Evolutionary conservation across 129 eudicot species (phyloP), one percentile per base, ranked within the genome.

Genomic region (Centella asiatica): DNA sequence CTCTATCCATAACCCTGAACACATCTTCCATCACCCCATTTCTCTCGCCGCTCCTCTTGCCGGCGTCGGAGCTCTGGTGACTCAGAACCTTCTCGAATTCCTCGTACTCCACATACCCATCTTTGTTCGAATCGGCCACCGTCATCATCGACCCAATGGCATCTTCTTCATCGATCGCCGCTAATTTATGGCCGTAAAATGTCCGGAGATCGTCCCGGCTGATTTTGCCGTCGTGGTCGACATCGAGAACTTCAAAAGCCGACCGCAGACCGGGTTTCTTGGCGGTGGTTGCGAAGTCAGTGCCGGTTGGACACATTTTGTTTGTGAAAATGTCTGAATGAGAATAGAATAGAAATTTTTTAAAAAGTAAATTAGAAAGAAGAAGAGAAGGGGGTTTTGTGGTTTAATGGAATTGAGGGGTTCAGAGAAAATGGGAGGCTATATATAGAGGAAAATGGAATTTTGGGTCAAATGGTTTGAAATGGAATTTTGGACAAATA

Each of bases 11-110:
- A 5, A 86, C 79, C 71, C 70, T 80, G 24, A 90, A 90, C 13
- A 74, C 89, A 23, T 83, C 95, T 42, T 83, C 85, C 95, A 90
- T 76, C 1, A 86, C 84, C 45, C 51, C 67, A 44, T 44, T 62
- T 25, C 1, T 34, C 19, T 65, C 44, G 0, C 12, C 22, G 6
- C 33, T 32, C 18, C 15, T 3, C 0, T 24, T 5, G 0, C 46
- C 13, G 5, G n/a, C 63, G 25, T 28, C 29, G n/a, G 6, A 6
- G 12, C n/a, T 18, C n/a, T n/a, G n/a, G n/a, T n/a, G n/a, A n/a
- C n/a, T n/a, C 80, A 85, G 29, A 37, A 90, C 83, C 64, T 74
- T 74, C 85, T 87, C 90, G 29, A 92, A 92, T 69, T 92, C 98
- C 0, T 87, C 80, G 57, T 68, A 92, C 57, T 87, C 88, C 4